Evolutionary conservation across 345 rosid genomes (phyloP).

Genomic region (Eucalyptus tenuipes): DNA sequence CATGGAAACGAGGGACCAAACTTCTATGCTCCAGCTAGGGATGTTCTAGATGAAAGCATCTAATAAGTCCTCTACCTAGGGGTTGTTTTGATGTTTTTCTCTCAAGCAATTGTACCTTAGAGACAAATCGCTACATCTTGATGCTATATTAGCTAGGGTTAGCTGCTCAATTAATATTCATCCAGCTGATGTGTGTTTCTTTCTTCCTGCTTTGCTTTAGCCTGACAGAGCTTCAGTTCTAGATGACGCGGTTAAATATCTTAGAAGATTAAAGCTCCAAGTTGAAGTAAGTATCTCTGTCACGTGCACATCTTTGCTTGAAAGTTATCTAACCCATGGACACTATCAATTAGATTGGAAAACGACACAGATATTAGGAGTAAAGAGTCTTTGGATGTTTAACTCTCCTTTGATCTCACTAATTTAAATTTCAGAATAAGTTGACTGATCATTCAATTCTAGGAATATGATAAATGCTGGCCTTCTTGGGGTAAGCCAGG

Average conservation of each 20-base stretch:
- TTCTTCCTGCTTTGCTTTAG: background rate
- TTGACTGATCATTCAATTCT: background rate
- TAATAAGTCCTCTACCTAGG: background rate
- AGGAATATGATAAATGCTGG: background rate
- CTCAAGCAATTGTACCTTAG: background rate
- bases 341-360: background rate
- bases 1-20: background rate
- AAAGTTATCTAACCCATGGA: background rate
- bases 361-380: background rate
- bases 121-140: background rate
- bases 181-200: background rate
- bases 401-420: background rate
- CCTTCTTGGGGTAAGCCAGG: background rate
- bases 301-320: background rate
- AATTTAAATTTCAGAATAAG: background rate
- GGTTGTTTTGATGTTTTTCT: background rate
- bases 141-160: background rate
- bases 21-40: background rate
- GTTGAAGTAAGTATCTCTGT: background rate
- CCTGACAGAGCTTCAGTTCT: slow-evolving; percentile 5
- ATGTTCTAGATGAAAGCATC: background rate
- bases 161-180: background rate
- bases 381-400: background rate
- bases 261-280: background rate
- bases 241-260: slow-evolving; percentile 1